Conservation (phyloP, 2,329 filamentous ascomycete species). For the Colletotrichum lindemuthianum region DNA sequence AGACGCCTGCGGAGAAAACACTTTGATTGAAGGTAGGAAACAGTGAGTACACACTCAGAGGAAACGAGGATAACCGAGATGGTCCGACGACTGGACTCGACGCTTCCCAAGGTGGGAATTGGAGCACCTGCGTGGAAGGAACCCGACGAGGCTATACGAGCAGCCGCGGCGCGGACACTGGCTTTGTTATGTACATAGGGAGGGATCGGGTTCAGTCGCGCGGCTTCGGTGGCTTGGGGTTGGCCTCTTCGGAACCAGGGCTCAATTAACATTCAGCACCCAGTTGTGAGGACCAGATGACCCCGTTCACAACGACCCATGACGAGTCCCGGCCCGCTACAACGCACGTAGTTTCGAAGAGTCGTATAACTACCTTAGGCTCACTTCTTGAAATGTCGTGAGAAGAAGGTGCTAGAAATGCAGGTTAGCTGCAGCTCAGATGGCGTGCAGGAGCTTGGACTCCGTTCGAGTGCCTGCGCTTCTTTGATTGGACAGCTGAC, state of each 20-base stretch:
- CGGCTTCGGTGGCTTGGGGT: constrained; percentile 2
- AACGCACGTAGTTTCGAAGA: too few relatives aligned
- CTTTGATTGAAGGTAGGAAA: too few relatives aligned
- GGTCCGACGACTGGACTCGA: constrained; percentile 36
- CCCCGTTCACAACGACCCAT: too few relatives aligned
- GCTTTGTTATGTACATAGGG: constrained; percentile 27
- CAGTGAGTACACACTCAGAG: too few relatives aligned
- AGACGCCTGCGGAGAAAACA: too few relatives aligned
- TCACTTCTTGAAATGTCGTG: too few relatives aligned
- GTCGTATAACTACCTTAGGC: too few relatives aligned
- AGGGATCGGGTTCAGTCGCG: constrained; percentile 5
- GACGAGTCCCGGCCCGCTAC: too few relatives aligned
- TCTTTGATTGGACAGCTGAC: constrained; percentile 2
- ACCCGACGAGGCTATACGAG: constrained; percentile 48
- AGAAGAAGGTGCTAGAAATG: not conserved
- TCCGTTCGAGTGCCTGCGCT: not conserved
- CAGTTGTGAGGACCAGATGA: too few relatives aligned
- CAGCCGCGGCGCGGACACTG: constrained; percentile 18
- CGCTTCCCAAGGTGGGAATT: constrained; percentile 50
- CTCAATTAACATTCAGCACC: too few relatives aligned
- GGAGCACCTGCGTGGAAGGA: constrained; percentile 64
- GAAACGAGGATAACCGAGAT: too few relatives aligned
- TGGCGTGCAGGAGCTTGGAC: constrained; percentile 36
- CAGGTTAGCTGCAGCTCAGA: constrained; percentile 18
- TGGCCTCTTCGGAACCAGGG: too few relatives aligned